phyloP scores from a whole-genome alignment of 495 filamentous ascomycete species.

The Hapsidospora chrysogenum region DNA sequence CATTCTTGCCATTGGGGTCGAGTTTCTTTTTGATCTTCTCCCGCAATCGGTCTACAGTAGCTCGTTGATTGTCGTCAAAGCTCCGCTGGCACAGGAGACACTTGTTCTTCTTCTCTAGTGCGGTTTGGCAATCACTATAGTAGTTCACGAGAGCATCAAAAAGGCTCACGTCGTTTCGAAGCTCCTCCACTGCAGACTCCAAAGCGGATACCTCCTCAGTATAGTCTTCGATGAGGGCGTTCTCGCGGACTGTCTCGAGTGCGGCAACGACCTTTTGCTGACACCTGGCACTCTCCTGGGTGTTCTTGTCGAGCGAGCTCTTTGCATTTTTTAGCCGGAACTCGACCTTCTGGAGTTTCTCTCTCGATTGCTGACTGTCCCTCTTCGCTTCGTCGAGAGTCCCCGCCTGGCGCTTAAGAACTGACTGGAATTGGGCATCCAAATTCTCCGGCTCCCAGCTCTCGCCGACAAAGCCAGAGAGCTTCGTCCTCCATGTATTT shows the following conservation, averaged over 20 bases:
- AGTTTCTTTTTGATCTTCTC: conserved; percentile 44
- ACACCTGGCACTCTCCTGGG: conserved; percentile 44
- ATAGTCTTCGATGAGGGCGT: conserved; percentile 21
- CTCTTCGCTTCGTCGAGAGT: conserved; percentile 41
- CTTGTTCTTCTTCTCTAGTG: conserved; percentile 39
- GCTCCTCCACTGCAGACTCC: conserved; percentile 42
- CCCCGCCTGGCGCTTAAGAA: conserved; percentile 36
- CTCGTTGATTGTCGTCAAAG: conserved; percentile 32
- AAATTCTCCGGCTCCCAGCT: conserved; percentile 54
- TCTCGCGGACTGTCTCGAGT: conserved; percentile 16
- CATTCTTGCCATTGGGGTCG: conserved; percentile 33
- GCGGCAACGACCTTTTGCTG: conserved; percentile 27
- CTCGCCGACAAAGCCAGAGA: conserved; percentile 41
- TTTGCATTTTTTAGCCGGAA: conserved; percentile 52
- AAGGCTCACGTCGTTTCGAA: conserved; percentile 46
- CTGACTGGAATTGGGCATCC: conserved; percentile 53
- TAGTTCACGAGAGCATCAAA: conserved; percentile 45
- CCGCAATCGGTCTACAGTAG: conserved; percentile 18
- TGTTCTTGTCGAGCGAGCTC: conserved; percentile 43
- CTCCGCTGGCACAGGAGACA: conserved; percentile 55
- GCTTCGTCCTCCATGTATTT: conserved; percentile 51
- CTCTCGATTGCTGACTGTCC: conserved; percentile 47
- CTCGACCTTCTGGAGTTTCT: conserved; percentile 63
- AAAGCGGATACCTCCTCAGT: conserved; percentile 19
- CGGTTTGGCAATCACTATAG: conserved; percentile 41